A percentile compares a stretch with the other conserved stretches of the same genome.
Evolutionary conservation across 768 basidiomycete genomes (phyloP).

Genomic region (Strobilomyces echinocephalus): DNA sequence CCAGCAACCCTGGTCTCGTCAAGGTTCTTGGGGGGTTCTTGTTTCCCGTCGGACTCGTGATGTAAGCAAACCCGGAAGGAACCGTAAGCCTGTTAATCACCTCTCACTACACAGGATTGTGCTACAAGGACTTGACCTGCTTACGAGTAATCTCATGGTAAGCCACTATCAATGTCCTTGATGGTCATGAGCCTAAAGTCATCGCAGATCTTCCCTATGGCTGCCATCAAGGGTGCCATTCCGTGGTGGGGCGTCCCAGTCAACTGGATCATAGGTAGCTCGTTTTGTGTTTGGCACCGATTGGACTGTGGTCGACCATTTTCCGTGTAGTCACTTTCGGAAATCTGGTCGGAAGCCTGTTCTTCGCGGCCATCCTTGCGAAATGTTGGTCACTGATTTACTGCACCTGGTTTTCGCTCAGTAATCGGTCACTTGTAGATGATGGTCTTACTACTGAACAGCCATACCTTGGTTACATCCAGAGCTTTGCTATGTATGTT

Average conservation of each 20-base stretch:
- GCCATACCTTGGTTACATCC: slow-evolving; percentile 55
- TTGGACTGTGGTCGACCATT: not conserved
- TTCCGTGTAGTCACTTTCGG: slow-evolving; percentile 55
- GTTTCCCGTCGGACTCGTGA: slow-evolving; percentile 74
- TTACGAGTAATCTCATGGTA: slow-evolving; percentile 79
- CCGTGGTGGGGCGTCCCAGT: slow-evolving; percentile 67
- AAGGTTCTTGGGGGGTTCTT: slow-evolving; percentile 64
- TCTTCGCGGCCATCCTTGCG: slow-evolving; percentile 63
- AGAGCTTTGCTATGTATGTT: slow-evolving; percentile 53
- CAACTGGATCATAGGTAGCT: slow-evolving; percentile 65
- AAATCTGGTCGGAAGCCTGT: slow-evolving; percentile 63
- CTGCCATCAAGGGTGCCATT: slow-evolving; percentile 50
- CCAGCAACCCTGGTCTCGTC: slow-evolving; percentile 60
- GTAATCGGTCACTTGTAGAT: slow-evolving; percentile 33
- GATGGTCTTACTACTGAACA: slow-evolving; percentile 53
- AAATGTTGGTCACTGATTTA: slow-evolving; percentile 43
- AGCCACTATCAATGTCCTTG: not conserved
- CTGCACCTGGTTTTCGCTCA: not conserved
- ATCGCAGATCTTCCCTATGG: slow-evolving; percentile 66
- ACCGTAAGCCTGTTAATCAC: not conserved
- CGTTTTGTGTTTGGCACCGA: not conserved
- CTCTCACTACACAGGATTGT: slow-evolving; percentile 49
- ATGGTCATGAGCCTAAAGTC: not conserved
- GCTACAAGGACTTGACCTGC: slow-evolving; percentile 62
- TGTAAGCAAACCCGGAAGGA: slow-evolving; percentile 38